A percentile compares a stretch with the other conserved stretches of the same genome.
Evolutionary conservation across 192 early-diverging fungal genomes (phyloP).

Genomic region (Geosiphon pyriformis): DNA sequence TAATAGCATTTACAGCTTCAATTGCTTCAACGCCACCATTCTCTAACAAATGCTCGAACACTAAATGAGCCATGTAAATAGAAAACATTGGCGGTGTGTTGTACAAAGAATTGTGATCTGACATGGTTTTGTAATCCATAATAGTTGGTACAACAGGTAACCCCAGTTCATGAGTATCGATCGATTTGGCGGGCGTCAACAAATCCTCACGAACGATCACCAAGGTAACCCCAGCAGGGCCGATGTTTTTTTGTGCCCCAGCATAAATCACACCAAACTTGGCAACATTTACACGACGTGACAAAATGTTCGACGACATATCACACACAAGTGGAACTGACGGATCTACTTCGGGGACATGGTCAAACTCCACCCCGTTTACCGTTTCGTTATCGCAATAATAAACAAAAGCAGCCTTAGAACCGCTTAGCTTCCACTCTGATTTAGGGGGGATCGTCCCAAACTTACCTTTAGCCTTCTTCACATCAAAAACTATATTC

Average conservation of each 20-base stretch:
- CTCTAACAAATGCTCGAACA: conserved; percentile 77
- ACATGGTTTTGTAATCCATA: conserved; percentile 83
- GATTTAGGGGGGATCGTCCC: conserved; percentile 48
- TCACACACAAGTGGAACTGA: conserved; percentile 84
- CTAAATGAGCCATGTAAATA: conserved; percentile 87
- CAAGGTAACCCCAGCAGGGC: conserved; percentile 87
- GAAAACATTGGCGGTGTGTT: conserved; percentile 96
- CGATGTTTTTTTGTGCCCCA: conserved; percentile 97
- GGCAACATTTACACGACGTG: conserved; percentile 70
- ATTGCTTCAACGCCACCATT: conserved; percentile 68
- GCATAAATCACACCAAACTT: conserved; percentile 87
- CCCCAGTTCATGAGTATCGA: conserved; percentile 24
- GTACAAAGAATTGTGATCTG: conserved; percentile 80
- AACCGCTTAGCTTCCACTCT: conserved; percentile 63
- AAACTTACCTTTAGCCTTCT: conserved; percentile 47
- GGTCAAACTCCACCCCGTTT: conserved; percentile 84
- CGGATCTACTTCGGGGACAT: conserved; percentile 46
- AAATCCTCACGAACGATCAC: conserved; percentile 91
- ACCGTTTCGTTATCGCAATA: conserved; percentile 99
- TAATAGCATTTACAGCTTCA: conserved; percentile 59
- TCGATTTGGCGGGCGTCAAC: conserved; percentile 50
- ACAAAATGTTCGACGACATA: conserved; percentile 83
- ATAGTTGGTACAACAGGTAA: conserved; percentile 62
- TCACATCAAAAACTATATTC: conserved; percentile 75
- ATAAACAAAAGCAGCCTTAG: conserved; percentile 83